Percentiles rank a stretch among this genome's conserved stretches.
phyloP scores from a whole-genome alignment of 768 basidiomycete species.

The Chalciporus chontae region DNA sequence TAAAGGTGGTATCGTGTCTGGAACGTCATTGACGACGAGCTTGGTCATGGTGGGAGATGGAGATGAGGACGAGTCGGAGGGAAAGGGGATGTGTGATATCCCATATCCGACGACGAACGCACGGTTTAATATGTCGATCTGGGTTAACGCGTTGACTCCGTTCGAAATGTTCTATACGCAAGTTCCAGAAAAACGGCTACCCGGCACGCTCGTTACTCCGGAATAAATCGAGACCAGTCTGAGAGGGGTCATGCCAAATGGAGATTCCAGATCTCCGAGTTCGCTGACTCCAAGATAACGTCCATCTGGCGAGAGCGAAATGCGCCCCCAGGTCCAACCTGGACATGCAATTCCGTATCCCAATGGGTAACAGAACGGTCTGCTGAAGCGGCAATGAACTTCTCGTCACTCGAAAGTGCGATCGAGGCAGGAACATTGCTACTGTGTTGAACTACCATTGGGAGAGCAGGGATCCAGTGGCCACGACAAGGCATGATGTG shows the following conservation, averaged over 20 bases:
- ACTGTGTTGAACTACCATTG: neutral
- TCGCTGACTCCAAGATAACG: neutral
- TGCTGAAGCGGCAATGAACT: neutral
- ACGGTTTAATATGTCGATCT: too few relatives aligned
- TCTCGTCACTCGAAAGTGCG: neutral
- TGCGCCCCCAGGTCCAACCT: too few relatives aligned
- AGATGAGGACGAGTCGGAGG: too few relatives aligned
- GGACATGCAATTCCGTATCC: too few relatives aligned
- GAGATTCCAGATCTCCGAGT: neutral
- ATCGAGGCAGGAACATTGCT: neutral
- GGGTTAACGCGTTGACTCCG: too few relatives aligned
- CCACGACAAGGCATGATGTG: neutral
- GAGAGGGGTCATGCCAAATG: neutral
- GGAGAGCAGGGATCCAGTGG: neutral
- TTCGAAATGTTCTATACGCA: neutral
- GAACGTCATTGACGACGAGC: slow-evolving; percentile 23
- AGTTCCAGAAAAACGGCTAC: neutral
- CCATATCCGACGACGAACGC: too few relatives aligned
- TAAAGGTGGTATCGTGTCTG: slow-evolving; percentile 33
- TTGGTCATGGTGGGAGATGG: slow-evolving; percentile 22
- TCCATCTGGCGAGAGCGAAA: neutral
- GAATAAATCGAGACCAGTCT: too few relatives aligned
- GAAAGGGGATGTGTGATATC: neutral
- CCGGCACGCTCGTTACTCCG: neutral
- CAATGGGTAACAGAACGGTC: neutral